A percentile compares a stretch with the other conserved stretches of the same genome.
Evolutionary conservation across 2,329 filamentous ascomycete species (phyloP).

Genomic region (Cytospora chrysosperma): DNA sequence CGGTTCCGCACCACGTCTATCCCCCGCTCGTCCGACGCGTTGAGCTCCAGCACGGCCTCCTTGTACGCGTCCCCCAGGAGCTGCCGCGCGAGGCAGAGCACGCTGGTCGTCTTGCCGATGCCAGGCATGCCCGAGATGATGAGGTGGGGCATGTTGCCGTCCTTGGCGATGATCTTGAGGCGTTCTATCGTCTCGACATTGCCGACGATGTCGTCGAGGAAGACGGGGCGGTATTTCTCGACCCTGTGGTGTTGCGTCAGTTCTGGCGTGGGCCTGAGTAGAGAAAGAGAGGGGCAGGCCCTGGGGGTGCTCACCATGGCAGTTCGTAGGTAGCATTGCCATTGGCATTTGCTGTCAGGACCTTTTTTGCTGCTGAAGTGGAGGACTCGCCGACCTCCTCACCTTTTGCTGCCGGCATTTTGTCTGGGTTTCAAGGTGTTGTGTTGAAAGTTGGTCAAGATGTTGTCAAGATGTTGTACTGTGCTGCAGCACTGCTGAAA

Average conservation of each 20-base stretch:
- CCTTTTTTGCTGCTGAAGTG: constrained; percentile 57
- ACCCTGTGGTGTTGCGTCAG: constrained; percentile 62
- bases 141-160: constrained; percentile 98
- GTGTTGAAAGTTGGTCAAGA: background rate
- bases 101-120: constrained; percentile 96
- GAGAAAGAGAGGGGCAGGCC: background rate
- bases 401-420: constrained; percentile 50
- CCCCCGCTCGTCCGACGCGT: constrained; percentile 92
- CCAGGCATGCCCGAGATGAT: constrained; percentile 99
- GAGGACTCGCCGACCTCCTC: constrained; percentile 62
- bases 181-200: constrained; percentile 98
- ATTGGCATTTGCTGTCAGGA: constrained; percentile 49
- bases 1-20: constrained; percentile 97
- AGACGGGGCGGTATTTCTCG: constrained; percentile 94
- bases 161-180: constrained; percentile 95
- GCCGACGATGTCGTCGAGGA: constrained; percentile 94
- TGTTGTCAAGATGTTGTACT: background rate
- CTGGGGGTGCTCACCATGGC: constrained; percentile 61
- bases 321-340: constrained; percentile 66
- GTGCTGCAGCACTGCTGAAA: background rate
- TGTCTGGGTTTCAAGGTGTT: background rate
- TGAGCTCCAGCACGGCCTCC: constrained; percentile 93
- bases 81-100: constrained; percentile 89
- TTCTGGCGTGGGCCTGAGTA: constrained; percentile 25
- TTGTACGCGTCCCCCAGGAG: constrained; percentile 92